Evolutionary conservation across 768 basidiomycete species (phyloP), one percentile per base, ranked within the genome.

Genomic region (Coprinopsis cinerea): DNA sequence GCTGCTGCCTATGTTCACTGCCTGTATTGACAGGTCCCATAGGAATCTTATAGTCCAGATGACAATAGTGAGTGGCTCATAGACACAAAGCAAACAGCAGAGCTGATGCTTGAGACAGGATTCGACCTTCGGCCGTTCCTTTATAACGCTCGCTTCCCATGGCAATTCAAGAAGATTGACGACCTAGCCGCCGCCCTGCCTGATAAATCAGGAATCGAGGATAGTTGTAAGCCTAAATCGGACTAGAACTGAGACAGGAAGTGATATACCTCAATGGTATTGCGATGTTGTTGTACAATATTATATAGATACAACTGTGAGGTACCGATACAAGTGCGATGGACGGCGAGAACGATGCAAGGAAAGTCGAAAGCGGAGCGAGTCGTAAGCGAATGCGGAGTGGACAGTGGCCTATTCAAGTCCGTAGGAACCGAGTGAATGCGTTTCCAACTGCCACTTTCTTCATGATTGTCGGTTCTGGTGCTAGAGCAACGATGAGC

Each of bases 101-200:
- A 27, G 27, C 20, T 50, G 59, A 39, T 66, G 51, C 55, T 13
- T 13, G 5, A 27, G 24, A 24, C 55, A 94, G 94, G 90, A 61
- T 98, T 93, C 61, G 96, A 99, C 62, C 66, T 98, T 26, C 83
- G 96, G 30, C 96, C 94, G 0, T 99, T 99, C 81, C 70, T 99
- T 43, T 98, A 98, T 67, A 91, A 92, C 2, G 84, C 92, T 11
- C 77, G 88, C 48, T 98, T 98, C 74, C 89, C 88, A 0, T 97
- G 91, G 85, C 96, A 99, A 64, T 99, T 96, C 70, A 84, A 74
- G 67, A 93, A 92, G 70, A 97, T 99, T 52, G 95, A 99, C 60
- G 82, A 83, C 51, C 75, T 91, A 3, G 92, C 89, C 4, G 85
- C 81, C 3, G 70, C 63, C 7, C 67, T 94, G 30, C 92, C 91